Conservation (phyloP, 345 rosid species). For the Rhodomyrtus tomentosa region DNA sequence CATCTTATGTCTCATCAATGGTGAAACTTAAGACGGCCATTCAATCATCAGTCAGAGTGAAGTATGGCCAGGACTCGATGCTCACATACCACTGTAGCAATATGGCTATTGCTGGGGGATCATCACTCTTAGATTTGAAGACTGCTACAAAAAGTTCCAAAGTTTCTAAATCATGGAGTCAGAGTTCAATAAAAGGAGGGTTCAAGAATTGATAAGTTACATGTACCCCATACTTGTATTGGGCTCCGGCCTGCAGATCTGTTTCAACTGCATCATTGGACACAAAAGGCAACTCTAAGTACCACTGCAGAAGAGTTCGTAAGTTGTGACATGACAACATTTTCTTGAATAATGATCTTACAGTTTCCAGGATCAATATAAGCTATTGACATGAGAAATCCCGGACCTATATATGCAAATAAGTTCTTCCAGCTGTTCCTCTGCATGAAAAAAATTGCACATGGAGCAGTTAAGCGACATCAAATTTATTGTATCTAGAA, state of each 20-base stretch:
- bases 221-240: slow-evolving; percentile 67
- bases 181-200: neutral
- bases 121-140: neutral
- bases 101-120: neutral
- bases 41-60: neutral
- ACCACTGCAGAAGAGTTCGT: neutral
- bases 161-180: neutral
- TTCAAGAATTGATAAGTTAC: neutral
- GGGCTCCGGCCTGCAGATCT: slow-evolving; percentile 90
- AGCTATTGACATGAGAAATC: slow-evolving; percentile 91
- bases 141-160: neutral
- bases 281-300: neutral
- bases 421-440: slow-evolving; percentile 85
- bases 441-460: slow-evolving; percentile 26
- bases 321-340: neutral
- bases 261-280: slow-evolving; percentile 67
- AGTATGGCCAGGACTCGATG: neutral
- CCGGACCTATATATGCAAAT: slow-evolving; percentile 87
- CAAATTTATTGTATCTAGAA: neutral
- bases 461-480: neutral
- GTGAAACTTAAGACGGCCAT: neutral
- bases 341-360: slow-evolving; percentile 18
- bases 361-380: slow-evolving; percentile 98
- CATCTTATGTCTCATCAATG: too few species aligned
- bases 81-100: neutral